Conservation (phyloP, 371 early-diverging fungal species). For the Syncephalis plumigaleata region DNA sequence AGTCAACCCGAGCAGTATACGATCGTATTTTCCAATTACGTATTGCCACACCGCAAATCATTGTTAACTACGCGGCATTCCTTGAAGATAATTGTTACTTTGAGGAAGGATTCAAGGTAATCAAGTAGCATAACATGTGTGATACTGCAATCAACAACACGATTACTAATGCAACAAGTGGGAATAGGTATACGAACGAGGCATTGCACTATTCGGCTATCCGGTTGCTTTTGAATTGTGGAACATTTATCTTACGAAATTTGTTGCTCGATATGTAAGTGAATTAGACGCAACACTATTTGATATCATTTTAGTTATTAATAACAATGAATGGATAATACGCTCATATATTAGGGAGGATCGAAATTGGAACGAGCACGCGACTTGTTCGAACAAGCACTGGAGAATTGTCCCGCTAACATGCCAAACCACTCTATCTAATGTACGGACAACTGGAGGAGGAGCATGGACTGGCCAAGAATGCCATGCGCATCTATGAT, state of each 20-base stretch:
- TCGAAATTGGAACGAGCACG: conserved; percentile 79
- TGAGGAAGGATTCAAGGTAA: conserved; percentile 78
- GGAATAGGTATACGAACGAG: conserved; percentile 75
- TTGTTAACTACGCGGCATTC: conserved; percentile 85
- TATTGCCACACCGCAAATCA: conserved; percentile 86
- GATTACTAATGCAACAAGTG: too few species aligned
- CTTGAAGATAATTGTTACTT: conserved; percentile 79
- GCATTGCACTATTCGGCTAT: conserved; percentile 87
- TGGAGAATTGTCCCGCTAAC: conserved; percentile 73
- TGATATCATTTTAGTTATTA: background rate
- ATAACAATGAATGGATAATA: background rate
- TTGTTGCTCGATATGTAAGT: conserved; percentile 64
- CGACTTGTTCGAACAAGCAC: conserved; percentile 90
- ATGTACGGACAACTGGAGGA: conserved; percentile 91
- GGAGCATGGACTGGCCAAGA: conserved; percentile 77
- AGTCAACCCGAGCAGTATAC: conserved; percentile 71
- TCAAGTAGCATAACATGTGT: too few species aligned
- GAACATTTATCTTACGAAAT: conserved; percentile 85
- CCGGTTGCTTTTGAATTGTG: conserved; percentile 95
- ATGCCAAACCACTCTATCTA: conserved; percentile 73
- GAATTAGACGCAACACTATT: too few species aligned
- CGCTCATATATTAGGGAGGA: conserved; percentile 32
- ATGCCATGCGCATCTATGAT: conserved; percentile 87
- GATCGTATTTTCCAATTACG: conserved; percentile 84
- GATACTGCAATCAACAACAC: too few species aligned